These are phyloP conservation scores for Didymellaceae sp. DNA, from an alignment of 2,329 filamentous ascomycete genomes.

Conservation along the genomic window DNA sequence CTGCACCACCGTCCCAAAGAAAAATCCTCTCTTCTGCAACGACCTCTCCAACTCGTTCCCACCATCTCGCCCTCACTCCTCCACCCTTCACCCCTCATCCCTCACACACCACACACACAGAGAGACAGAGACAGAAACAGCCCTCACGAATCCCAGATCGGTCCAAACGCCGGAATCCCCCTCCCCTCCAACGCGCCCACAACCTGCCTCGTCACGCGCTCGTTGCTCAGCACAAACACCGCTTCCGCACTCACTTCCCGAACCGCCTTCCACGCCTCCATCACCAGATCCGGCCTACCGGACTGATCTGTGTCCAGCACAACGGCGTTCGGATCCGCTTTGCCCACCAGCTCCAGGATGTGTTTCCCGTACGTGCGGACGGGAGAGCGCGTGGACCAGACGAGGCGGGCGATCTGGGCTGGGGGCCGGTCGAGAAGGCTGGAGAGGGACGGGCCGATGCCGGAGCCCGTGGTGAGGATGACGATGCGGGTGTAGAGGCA, in stretches of 20 bases:
- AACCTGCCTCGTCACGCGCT: constrained; percentile 69
- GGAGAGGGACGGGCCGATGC: constrained; percentile 49
- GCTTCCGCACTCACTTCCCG: constrained; percentile 64
- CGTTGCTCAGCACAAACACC: constrained; percentile 76
- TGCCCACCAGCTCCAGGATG: constrained; percentile 62
- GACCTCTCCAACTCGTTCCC: neutral
- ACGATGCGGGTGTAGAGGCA: constrained; percentile 40
- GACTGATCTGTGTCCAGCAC: constrained; percentile 69
- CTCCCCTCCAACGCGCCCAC: constrained; percentile 72
- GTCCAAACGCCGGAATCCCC: constrained; percentile 72
- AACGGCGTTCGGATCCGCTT: constrained; percentile 66
- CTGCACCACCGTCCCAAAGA: too few species aligned
- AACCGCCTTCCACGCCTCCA: constrained; percentile 63
- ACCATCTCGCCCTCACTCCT: neutral
- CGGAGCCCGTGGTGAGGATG: constrained; percentile 45
- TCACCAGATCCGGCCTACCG: constrained; percentile 68
- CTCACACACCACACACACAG: too few species aligned
- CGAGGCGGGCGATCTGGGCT: constrained; percentile 62
- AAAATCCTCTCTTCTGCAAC: too few species aligned
- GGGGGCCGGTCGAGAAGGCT: constrained; percentile 62
- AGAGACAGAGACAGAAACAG: too few species aligned
- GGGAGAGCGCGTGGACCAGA: constrained; percentile 73
- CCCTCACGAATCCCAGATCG: constrained; percentile 72
- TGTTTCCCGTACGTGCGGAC: constrained; percentile 66
- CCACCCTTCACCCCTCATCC: too few species aligned